Percentiles rank a stretch among this genome's conserved stretches.
These are phyloP conservation scores for Nicotiana rustica DNA, from an alignment of 305 asterid genomes.

Conservation along the genomic window DNA sequence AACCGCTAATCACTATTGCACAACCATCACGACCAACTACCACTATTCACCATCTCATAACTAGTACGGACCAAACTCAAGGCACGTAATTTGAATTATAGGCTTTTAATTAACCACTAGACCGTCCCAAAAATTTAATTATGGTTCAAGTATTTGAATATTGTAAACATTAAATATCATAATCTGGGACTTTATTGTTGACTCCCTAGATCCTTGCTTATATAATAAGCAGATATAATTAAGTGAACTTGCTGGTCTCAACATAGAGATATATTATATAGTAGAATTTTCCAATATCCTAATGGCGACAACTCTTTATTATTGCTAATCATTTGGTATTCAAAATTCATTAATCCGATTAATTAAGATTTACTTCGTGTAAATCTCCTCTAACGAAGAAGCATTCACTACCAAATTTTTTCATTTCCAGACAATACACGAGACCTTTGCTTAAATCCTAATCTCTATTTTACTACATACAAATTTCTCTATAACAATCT, in stretches of 20 bases:
- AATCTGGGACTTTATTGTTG: conserved; percentile 50
- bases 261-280: conserved; percentile 14
- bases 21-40: too few species aligned
- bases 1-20: too few species aligned
- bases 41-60: too few species aligned
- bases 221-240: conserved; percentile 38
- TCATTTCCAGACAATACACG: too few species aligned
- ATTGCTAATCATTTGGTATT: too few species aligned
- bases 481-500: too few species aligned
- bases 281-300: conserved; percentile 31
- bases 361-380: too few species aligned
- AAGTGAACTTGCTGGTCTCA: background rate
- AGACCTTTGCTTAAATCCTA: too few species aligned
- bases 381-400: background rate
- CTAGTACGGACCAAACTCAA: background rate
- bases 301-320: conserved; percentile 2
- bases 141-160: background rate
- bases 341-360: background rate
- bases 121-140: background rate
- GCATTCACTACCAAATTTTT: background rate
- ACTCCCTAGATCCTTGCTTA: conserved; percentile 46
- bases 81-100: background rate
- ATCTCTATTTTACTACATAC: too few species aligned
- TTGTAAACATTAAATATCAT: conserved; percentile 32
- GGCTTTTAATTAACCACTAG: background rate